Conservation (phyloP, 2,329 filamentous ascomycete species). For the Colletotrichum sidae region DNA sequence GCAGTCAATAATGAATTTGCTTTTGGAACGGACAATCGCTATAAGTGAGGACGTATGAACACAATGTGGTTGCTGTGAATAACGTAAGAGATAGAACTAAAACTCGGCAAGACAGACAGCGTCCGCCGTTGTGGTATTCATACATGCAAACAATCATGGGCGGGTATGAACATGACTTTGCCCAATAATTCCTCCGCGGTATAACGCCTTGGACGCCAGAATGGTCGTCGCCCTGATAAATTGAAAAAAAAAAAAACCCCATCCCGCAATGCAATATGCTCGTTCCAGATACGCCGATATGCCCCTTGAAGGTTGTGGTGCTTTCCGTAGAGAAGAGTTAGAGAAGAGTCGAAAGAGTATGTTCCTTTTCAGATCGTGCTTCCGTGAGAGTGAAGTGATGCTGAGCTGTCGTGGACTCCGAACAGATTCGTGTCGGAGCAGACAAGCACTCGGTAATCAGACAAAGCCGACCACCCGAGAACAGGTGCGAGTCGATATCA, state of each 20-base stretch:
- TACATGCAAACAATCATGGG: constrained; percentile 22
- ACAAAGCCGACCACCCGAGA: background rate
- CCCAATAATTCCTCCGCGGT: background rate
- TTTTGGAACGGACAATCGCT: background rate
- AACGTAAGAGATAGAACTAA: constrained; percentile 8
- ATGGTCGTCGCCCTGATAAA: background rate
- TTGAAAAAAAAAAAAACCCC: background rate
- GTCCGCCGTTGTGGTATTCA: constrained; percentile 29
- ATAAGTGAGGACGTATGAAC: no score
- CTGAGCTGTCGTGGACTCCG: no score
- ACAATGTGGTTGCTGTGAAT: background rate
- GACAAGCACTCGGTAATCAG: background rate
- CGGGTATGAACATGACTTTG: constrained; percentile 1
- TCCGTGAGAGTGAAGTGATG: background rate
- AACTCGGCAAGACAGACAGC: background rate
- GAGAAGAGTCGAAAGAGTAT: constrained; percentile 9
- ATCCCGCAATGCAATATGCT: constrained; percentile 34
- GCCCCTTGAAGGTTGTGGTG: background rate
- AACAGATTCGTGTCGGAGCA: background rate
- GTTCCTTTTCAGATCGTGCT: constrained; percentile 2
- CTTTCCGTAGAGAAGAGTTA: constrained; percentile 4
- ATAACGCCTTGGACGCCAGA: constrained; percentile 21
- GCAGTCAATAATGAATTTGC: no score
- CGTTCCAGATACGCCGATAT: constrained; percentile 25
- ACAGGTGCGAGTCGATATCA: no score